A percentile compares a stretch with the other conserved stretches of the same genome.
Conservation (phyloP, 2,329 filamentous ascomycete species). For the Fusarium transvaalense region DNA sequence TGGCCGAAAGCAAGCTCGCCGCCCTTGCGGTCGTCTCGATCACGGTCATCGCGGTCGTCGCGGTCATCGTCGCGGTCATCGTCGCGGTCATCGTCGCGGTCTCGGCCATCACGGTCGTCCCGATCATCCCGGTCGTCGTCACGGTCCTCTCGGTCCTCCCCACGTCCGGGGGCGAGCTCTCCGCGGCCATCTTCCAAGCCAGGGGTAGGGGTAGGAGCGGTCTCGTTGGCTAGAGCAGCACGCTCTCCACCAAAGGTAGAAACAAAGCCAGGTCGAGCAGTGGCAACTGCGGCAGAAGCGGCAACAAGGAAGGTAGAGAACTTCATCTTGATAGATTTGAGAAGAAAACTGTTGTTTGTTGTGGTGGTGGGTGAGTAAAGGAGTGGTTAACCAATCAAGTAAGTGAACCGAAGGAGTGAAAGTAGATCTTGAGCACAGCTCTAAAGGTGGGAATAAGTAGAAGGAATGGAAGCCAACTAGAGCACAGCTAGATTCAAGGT, state of each 20-base stretch:
- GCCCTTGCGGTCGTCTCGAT: slow-evolving; percentile 38
- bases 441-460: slow-evolving; percentile 13
- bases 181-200: slow-evolving; percentile 6
- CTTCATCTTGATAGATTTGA: slow-evolving; percentile 61
- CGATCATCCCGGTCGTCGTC: not conserved
- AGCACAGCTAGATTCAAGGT: slow-evolving; percentile 30
- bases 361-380: slow-evolving; percentile 10
- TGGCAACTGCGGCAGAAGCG: slow-evolving; percentile 59
- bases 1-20: slow-evolving; percentile 58
- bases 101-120: not conserved
- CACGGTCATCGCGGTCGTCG: not conserved
- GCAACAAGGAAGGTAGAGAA: slow-evolving; percentile 59
- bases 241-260: slow-evolving; percentile 41
- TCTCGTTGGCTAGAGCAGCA: slow-evolving; percentile 24
- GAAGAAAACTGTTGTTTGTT: not conserved
- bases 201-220: slow-evolving; percentile 1
- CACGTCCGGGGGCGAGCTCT: not conserved
- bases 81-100: not conserved
- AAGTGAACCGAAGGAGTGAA: slow-evolving; percentile 18
- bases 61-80: not conserved
- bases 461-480: slow-evolving; percentile 38
- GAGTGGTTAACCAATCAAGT: not conserved
- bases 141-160: slow-evolving; percentile 21
- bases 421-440: slow-evolving; percentile 41
- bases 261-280: slow-evolving; percentile 58